Evolutionary conservation across 139 green algal species (phyloP), one percentile per base, ranked within the genome.

Genomic region (Chlamydomonas applanata): DNA sequence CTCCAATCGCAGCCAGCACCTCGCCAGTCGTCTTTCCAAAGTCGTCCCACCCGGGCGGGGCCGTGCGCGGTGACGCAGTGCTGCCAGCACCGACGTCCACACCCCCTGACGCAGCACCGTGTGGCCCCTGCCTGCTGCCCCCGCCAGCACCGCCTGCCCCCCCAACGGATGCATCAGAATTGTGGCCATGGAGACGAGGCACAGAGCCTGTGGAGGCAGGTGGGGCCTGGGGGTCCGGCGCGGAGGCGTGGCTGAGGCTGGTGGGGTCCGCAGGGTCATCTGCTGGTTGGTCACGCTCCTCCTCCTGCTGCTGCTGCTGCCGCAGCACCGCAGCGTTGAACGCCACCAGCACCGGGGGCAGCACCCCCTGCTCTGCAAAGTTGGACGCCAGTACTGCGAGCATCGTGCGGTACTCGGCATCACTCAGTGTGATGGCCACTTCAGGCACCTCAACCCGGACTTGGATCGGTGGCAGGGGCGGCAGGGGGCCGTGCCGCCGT

Each of bases 351-450:
- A 34, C 44, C 5, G 45, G 60, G 2, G 76, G 59, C 20, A 69
- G 71, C 4, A 67, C 49, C 14, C 33, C 46, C 19, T 59, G 46
- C 61, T 81, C 54, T 9, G 54, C 54, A 62, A 62, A 62, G 54
- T 62, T 62, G 54, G 24, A 62, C 4, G 54, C n/a, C 32, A 70
- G 62, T 16, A 70, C 62, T 29, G 32, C 32, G 14, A 70, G 91
- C 35, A 94, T 85, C 25, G 84, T 72, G 20, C 75, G 62, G 74
- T 96, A 97, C 75, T 97, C 91, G 0, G 17, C 62, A 63, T 97
- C 89, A 2, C 72, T 84, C 9, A 96, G 62, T 1, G 63, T 69
- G 0, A 86, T 82, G 17, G 75, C 76, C 35, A 96, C 80, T 30
- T 75, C 73, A 0, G 91, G 85, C 17, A 96, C 53, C 16, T 45